Evolutionary conservation across 2,329 filamentous ascomycete species (phyloP).

Genomic region (Scedosporium dehoogii): DNA sequence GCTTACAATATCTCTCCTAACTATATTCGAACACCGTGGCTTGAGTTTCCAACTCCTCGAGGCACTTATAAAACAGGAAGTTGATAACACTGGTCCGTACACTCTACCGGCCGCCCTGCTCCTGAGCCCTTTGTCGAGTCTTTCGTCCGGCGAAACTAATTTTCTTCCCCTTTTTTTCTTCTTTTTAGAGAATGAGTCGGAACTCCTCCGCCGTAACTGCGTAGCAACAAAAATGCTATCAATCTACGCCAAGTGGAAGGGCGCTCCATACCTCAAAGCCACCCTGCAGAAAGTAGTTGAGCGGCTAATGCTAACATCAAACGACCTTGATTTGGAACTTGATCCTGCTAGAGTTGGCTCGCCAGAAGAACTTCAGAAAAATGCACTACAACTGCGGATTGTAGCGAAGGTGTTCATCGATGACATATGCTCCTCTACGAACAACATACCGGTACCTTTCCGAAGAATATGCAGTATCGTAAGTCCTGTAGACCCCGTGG

Average conservation of each 20-base stretch:
- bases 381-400: slow-evolving; percentile 54
- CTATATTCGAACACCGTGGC: slow-evolving; percentile 60
- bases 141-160: slow-evolving; percentile 2
- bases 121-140: neutral
- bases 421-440: slow-evolving; percentile 54
- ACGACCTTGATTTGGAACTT: slow-evolving; percentile 58
- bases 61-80: slow-evolving; percentile 57
- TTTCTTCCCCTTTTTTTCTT: neutral
- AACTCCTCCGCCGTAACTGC: slow-evolving; percentile 57
- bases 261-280: slow-evolving; percentile 48
- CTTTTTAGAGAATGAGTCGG: slow-evolving; percentile 51
- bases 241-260: slow-evolving; percentile 64
- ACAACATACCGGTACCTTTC: slow-evolving; percentile 53
- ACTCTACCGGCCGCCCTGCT: neutral
- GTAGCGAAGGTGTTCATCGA: slow-evolving; percentile 64
- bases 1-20: slow-evolving; percentile 55
- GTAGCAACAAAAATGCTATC: slow-evolving; percentile 66
- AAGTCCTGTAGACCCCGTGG: slow-evolving; percentile 17
- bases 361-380: slow-evolving; percentile 54
- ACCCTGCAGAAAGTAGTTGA: slow-evolving; percentile 60
- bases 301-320: slow-evolving; percentile 54
- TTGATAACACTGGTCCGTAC: slow-evolving; percentile 50
- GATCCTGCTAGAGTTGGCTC: slow-evolving; percentile 53
- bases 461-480: slow-evolving; percentile 59
- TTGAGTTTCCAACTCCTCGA: slow-evolving; percentile 54